Evolutionary conservation across 2,329 filamentous ascomycete species (phyloP).

Genomic region (Curvularia sp.): DNA sequence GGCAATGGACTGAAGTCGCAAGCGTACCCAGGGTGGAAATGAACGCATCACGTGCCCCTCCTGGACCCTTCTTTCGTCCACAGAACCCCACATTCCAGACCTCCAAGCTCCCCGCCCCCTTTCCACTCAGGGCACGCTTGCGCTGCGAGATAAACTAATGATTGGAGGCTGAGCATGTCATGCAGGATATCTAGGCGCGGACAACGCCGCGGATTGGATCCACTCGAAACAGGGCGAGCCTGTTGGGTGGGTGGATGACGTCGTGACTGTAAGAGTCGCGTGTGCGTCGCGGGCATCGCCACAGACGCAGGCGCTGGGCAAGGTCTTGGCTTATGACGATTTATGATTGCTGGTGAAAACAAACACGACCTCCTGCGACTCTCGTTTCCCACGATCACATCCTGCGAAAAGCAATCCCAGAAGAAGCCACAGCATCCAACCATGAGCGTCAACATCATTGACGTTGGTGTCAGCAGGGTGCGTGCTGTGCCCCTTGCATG

Average conservation of each 20-base stretch:
- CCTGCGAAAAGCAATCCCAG: not conserved
- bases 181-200: constrained; percentile 6
- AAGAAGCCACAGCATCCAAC: constrained; percentile 6
- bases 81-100: constrained; percentile 12
- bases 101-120: not conserved
- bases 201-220: constrained; percentile 8
- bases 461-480: constrained; percentile 28
- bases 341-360: constrained; percentile 4
- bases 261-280: constrained; percentile 25
- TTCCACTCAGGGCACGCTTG: not conserved
- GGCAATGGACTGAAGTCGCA: not conserved
- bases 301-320: constrained; percentile 15
- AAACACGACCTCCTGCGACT: not conserved
- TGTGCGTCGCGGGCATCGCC: constrained; percentile 15
- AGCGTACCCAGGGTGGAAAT: not conserved
- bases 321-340: constrained; percentile 22
- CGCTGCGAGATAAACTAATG: constrained; percentile 4
- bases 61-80: constrained; percentile 5
- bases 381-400: not conserved
- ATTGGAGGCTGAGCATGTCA: constrained; percentile 19
- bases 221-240: constrained; percentile 6
- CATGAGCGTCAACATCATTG: constrained; percentile 26
- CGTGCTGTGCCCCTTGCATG: constrained; percentile 13
- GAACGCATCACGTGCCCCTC: constrained; percentile 11
- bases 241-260: constrained; percentile 23